Evolutionary conservation across 108 stramenopile genomes (phyloP).

Genomic region (Skeletonema grethae): DNA sequence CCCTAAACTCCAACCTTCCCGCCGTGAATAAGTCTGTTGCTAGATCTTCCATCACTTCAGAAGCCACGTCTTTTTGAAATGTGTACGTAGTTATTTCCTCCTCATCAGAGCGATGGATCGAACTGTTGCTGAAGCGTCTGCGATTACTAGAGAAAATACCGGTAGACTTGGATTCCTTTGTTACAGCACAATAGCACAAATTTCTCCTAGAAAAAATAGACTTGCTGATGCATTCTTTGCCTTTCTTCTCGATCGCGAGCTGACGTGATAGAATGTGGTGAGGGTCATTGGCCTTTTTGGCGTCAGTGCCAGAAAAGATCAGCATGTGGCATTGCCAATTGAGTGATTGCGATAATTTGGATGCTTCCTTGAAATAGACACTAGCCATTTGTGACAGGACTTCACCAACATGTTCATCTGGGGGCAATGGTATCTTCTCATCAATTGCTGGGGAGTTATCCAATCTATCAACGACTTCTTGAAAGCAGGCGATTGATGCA

Average conservation of each 20-base stretch:
- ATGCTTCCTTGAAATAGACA: constrained; percentile 35
- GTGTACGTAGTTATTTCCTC: constrained; percentile 1
- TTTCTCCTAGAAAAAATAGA: constrained; percentile 31
- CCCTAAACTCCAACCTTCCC: constrained; percentile 33
- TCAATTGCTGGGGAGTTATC: constrained; percentile 1
- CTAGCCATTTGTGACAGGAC: constrained; percentile 40
- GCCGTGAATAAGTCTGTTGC: constrained; percentile 29
- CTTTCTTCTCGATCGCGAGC: constrained; percentile 24
- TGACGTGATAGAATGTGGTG: constrained; percentile 24
- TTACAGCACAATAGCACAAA: constrained; percentile 17
- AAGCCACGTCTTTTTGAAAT: constrained; percentile 5
- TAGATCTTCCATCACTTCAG: constrained; percentile 15
- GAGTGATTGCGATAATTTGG: constrained; percentile 18
- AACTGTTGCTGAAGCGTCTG: constrained; percentile 10
- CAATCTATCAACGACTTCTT: constrained; percentile 31
- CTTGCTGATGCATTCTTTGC: constrained; percentile 35
- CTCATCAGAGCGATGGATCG: not conserved
- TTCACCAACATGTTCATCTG: constrained; percentile 12
- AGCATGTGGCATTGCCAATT: constrained; percentile 37
- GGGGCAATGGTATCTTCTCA: not conserved
- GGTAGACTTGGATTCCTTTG: not conserved
- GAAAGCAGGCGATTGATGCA: constrained; percentile 41
- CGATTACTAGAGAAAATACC: not conserved
- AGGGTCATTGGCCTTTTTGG: constrained; percentile 18
- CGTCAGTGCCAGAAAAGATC: constrained; percentile 26